Percentiles rank a stretch among this genome's conserved stretches.
Evolutionary conservation across 2,329 filamentous ascomycete species (phyloP).

Genomic region (Ceratocystis variospora): DNA sequence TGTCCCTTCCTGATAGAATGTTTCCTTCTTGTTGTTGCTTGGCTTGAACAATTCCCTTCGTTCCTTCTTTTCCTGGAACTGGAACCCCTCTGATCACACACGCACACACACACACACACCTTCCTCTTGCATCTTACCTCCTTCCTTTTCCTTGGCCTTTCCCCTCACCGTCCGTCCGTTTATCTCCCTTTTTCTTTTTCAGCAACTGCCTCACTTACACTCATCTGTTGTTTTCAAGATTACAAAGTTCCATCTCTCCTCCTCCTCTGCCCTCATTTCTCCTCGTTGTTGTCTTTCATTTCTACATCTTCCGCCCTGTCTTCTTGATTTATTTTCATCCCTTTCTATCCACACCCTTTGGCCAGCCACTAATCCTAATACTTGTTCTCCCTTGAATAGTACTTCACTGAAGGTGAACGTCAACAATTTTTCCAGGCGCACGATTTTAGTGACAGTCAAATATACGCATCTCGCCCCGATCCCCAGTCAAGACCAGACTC

Average conservation of each 20-base stretch:
- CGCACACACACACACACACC: not conserved
- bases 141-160: not conserved
- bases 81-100: not conserved
- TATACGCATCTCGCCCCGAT: conserved; percentile 5
- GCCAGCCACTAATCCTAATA: conserved; percentile 16
- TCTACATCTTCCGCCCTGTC: not conserved
- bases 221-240: not conserved
- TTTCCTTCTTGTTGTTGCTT: not conserved
- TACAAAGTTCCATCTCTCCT: not conserved
- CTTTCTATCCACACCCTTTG: not conserved
- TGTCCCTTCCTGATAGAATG: not conserved
- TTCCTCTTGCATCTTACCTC: not conserved
- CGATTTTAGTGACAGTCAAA: conserved; percentile 11
- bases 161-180: not conserved
- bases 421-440: conserved; percentile 17
- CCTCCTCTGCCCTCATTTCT: not conserved
- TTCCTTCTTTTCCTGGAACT: not conserved
- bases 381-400: conserved; percentile 7
- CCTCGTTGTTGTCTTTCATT: not conserved
- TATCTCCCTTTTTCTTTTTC: not conserved
- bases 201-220: not conserved
- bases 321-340: not conserved
- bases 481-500: not conserved
- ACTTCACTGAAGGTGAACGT: conserved; percentile 18
- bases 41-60: not conserved